Evolutionary conservation across 176 grass and related monocot genomes (phyloP).

Genomic region (Otatea glauca): DNA sequence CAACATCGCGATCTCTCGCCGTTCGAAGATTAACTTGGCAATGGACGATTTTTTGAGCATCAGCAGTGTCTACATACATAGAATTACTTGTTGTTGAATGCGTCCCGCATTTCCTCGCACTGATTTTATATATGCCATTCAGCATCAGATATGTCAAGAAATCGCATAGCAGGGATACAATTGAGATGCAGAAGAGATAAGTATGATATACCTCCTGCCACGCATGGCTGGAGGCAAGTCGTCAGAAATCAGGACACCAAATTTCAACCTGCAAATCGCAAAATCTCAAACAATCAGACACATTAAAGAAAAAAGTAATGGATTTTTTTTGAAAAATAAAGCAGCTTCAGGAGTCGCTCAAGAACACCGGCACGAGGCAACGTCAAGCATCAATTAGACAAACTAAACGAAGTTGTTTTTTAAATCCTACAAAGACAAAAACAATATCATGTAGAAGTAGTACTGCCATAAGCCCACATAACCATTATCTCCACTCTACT

Average conservation of each 20-base stretch:
- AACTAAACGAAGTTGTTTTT: constrained; percentile 2
- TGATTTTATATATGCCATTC: constrained; percentile 27
- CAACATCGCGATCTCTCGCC: background rate
- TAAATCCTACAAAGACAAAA: background rate
- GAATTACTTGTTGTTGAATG: constrained; percentile 19
- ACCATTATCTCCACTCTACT: background rate
- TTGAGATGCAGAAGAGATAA: background rate
- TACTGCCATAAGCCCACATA: background rate
- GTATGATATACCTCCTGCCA: constrained; percentile 32
- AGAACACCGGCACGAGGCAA: background rate
- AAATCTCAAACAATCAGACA: constrained; percentile 23
- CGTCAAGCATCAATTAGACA: background rate
- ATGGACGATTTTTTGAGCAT: background rate
- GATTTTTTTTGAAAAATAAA: background rate
- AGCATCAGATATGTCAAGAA: background rate
- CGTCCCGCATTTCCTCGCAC: constrained; percentile 22
- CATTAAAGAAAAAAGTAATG: background rate
- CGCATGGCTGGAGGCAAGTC: constrained; percentile 29
- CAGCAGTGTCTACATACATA: constrained; percentile 5
- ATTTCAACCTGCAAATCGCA: constrained; percentile 20
- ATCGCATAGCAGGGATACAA: background rate
- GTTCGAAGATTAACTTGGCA: constrained; percentile 23
- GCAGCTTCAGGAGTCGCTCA: background rate
- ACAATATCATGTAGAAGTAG: background rate
- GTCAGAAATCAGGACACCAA: background rate